Base-by-base conservation (phyloP, 2,329 filamentous ascomycete genomes). In the Fusarium siculi region DNA sequence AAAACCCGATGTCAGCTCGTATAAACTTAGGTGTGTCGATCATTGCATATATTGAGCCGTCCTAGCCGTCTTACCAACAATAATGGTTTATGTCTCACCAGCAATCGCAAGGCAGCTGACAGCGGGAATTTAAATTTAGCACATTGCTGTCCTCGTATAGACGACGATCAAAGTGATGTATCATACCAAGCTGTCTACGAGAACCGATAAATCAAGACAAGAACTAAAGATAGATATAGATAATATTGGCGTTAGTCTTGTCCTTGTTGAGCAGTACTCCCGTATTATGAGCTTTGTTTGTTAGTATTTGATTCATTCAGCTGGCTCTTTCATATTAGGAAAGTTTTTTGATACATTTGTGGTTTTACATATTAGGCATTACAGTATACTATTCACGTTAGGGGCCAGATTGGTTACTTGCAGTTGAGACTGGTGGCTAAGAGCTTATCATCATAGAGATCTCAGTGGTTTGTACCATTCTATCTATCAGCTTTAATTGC, bases 241-340 rank as follows among this genome's bases (percentile, higher is more conserved):
- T n/a, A 12, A 15, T 5, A 15, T n/a, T 4, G 39, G 19, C 11
- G 19, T 40, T 40, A 30, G 10, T 15, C 5, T 34, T 8, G 21
- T n/a, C 7, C 5, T 40, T n/a, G 12, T 40, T 40, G 21, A 14
- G 39, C 12, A 2, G 39, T n/a, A 15, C 21, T 5, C 6, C 9
- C 5, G 12, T n/a, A 40, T 1, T 1, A 9, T 15, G 21, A 2
- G 21, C 12, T 40, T 0, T 40, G 5, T 40, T 21, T 40, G 19
- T 12, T 4, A 32, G 30, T 32, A 12, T 14, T 40, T 40, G 11
- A 40, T 40, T 5, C 7, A 40, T 14, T 21, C 12, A 40, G 8
- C 37, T 14, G 4, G 7, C 8, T 14, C 19, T 21, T 21, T 6
- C 2, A 40, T 21, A 21, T 14, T 14, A 21, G 19, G 11, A 21